phyloP scores from a whole-genome alignment of 2,329 filamentous ascomycete genomes.

The Curvularia eragrostidis region DNA sequence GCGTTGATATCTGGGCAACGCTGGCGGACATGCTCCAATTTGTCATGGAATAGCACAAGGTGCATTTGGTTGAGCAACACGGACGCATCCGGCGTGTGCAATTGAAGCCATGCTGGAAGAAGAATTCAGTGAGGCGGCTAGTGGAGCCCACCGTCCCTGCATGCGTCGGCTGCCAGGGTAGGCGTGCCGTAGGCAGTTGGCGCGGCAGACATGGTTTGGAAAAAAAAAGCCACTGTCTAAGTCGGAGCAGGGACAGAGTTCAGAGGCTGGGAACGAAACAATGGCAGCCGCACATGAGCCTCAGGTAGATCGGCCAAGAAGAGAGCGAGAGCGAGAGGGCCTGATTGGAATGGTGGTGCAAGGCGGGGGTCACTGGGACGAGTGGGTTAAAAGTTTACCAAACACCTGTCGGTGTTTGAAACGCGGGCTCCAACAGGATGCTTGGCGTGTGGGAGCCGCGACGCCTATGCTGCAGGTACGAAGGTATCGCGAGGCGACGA shows the following conservation, averaged over 20 bases:
- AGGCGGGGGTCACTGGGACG: constrained; percentile 11
- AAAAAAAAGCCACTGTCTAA: constrained; percentile 20
- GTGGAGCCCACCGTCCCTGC: constrained; percentile 10
- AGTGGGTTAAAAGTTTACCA: constrained; percentile 16
- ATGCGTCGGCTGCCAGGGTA: constrained; percentile 9
- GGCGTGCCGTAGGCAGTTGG: constrained; percentile 9
- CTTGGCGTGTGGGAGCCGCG: constrained; percentile 20
- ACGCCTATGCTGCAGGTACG: constrained; percentile 27
- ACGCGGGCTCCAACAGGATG: constrained; percentile 24
- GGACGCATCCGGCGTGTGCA: constrained; percentile 13
- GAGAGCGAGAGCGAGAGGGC: neutral
- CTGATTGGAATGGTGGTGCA: constrained; percentile 6
- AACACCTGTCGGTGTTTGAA: constrained; percentile 8
- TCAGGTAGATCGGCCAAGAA: constrained; percentile 2
- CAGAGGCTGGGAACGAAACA: constrained; percentile 28
- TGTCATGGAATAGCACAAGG: constrained; percentile 26
- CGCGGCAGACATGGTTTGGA: constrained; percentile 22
- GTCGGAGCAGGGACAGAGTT: constrained; percentile 25
- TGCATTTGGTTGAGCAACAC: constrained; percentile 17
- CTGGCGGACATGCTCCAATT: constrained; percentile 24
- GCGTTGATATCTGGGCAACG: constrained; percentile 22
- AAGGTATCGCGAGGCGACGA: constrained; percentile 25
- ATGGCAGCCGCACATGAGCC: constrained; percentile 12
- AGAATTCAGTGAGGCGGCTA: constrained; percentile 20
- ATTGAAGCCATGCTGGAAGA: constrained; percentile 16